Evolutionary conservation across 257 asterid species (phyloP), one percentile per base, ranked within the genome.

Genomic region (Gardenia jasminoides): DNA sequence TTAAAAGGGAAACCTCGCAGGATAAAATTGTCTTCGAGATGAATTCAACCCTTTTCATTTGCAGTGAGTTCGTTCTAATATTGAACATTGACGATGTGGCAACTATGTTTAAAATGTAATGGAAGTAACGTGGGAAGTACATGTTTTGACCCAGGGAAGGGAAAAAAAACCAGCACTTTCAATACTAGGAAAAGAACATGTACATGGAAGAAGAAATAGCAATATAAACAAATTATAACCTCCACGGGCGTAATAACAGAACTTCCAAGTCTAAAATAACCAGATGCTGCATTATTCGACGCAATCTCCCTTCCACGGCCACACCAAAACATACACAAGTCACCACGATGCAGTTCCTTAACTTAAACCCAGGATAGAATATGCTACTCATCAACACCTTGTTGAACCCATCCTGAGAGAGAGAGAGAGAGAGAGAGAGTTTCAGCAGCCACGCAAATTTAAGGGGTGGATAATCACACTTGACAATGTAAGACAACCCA

Each of bases 361-460:
- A 12, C n/a, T n/a, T n/a, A n/a, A n/a, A n/a, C 22, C 4, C 44
- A 10, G 7, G 8, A 26, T 41, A 41, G 24, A 69, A 69, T 72
- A 72, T 30, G 31, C 4, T 67, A 8, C n/a, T 41, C 28, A 69
- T 78, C 75, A 70, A 78, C 71, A 78, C 41, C 20, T 52, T 19
- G 64, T 67, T 22, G 71, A 78, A 26, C 36, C 47, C 56, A 69
- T 54, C 76, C 81, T 78, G 77, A 71, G 70, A 58, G 59, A 9
- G 6, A 0, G 12, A 41, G 28, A 43, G 24, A 28, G 9, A 58
- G n/a, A n/a, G n/a, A n/a, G n/a, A n/a, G n/a, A 47, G 30, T 67
- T 41, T 67, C 26, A 43, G 71, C 71, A n/a, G 39, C 24, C 17
- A 39, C 13, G 39, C 71, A 76, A 30, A 76, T 15, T 47, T 74